Evolutionary conservation across 2,329 filamentous ascomycete species (phyloP), one percentile per base, ranked within the genome.

Genomic region (Blastomyces silverae): DNA sequence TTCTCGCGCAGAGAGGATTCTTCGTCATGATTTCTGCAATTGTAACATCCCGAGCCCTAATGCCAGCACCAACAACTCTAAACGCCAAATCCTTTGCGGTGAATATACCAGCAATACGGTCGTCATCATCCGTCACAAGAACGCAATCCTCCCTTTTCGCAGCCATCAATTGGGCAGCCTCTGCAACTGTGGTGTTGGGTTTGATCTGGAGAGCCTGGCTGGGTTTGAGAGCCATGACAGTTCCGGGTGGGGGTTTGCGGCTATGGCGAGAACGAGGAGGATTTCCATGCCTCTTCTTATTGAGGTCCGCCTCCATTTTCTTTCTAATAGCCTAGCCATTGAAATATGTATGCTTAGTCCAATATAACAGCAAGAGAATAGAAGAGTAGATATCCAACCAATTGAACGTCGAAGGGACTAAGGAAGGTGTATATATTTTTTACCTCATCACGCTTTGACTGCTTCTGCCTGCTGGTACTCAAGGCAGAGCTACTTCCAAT

Each of bases 11-110:
- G 20, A 99, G 86, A 13, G 94, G 94, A 80, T 99, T 99, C 83
- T 97, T 97, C 75, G 94, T 99, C 94, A 99, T 99, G 78, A 99
- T 99, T 75, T 97, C 92, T 70, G 92, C 90, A 75, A 99, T 97
- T 28, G 91, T 96, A 71, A 97, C 87, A 75, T 88, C 91, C 76
- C 86, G 89, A 42, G 94, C 90, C 81, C 96, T 96, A 73, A 92
- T 84, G 37, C 94, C 94, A 64, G 88, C 87, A 64, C 93, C 94
- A 34, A 99, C 93, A 13, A 99, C 94, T 65, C 94, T 88, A 82
- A 97, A 99, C 22, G 94, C 94, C 75, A 99, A 83, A 82, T 99
- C 94, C 82, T 99, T 99, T 70, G 94, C 94, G 0, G 94, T 99
- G 78, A 99, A 99, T 77, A 99, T 99, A 80, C 94, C 94, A 56